A percentile compares a stretch with the other conserved stretches of the same genome.
These are phyloP conservation scores for Calocybe cyanea DNA, from an alignment of 768 basidiomycete species.

Conservation along the genomic window DNA sequence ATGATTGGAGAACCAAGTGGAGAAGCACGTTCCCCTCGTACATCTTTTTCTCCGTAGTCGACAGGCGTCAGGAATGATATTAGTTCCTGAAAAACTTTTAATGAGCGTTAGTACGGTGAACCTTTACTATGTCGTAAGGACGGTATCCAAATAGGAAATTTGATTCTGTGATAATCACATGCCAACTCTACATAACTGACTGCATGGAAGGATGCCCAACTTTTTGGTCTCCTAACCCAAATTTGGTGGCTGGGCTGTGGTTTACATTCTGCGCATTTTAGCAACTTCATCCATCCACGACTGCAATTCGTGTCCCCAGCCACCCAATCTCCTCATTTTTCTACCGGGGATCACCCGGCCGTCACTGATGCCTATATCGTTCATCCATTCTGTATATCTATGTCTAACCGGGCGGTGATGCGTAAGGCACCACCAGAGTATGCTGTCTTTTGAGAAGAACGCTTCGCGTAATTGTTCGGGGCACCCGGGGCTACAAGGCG, in stretches of 20 bases:
- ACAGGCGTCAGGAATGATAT: background rate
- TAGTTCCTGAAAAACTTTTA: too few relatives aligned
- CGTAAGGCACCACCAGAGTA: conserved; percentile 48
- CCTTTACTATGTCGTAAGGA: too few relatives aligned
- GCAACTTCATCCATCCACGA: conserved; percentile 37
- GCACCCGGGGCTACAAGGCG: conserved; percentile 49
- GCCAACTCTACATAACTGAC: too few relatives aligned
- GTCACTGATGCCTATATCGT: conserved; percentile 21
- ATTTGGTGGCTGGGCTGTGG: too few relatives aligned
- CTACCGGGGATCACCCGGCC: conserved; percentile 22
- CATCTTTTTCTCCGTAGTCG: too few relatives aligned
- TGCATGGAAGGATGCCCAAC: too few relatives aligned
- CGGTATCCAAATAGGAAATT: too few relatives aligned
- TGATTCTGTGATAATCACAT: too few relatives aligned
- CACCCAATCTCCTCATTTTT: conserved; percentile 48
- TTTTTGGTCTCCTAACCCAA: too few relatives aligned
- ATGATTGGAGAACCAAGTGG: conserved; percentile 20
- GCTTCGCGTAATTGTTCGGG: conserved; percentile 33
- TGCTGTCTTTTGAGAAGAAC: conserved; percentile 47
- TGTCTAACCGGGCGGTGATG: conserved; percentile 33
- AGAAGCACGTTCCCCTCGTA: too few relatives aligned
- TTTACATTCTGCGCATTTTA: conserved; percentile 23
- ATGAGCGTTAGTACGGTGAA: too few relatives aligned
- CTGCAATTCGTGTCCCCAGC: conserved; percentile 42
- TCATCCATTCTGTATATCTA: conserved; percentile 24